phyloP scores from a whole-genome alignment of 2,329 filamentous ascomycete species.

The Pestalotiopsis sp. region DNA sequence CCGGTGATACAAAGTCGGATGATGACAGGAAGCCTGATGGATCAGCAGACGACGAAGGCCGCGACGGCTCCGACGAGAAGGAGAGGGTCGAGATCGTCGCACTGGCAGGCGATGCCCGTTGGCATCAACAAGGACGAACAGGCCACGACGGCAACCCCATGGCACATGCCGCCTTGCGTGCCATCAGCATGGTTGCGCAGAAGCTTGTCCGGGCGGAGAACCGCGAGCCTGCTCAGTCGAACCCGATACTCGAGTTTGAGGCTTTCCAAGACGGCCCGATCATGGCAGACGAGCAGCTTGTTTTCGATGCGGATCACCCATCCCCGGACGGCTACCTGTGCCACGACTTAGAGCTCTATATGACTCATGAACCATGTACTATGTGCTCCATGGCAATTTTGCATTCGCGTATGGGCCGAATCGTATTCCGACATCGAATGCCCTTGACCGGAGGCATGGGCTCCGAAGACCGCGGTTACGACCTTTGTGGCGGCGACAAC shows the following conservation, averaged over 20 bases:
- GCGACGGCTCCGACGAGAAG: constrained; percentile 23
- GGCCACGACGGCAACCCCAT: constrained; percentile 69
- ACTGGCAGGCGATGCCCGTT: constrained; percentile 76
- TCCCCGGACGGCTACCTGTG: constrained; percentile 86
- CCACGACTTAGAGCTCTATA: constrained; percentile 89
- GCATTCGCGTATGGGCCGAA: constrained; percentile 87
- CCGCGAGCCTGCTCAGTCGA: constrained; percentile 34
- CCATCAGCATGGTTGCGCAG: constrained; percentile 80
- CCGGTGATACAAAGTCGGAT: constrained; percentile 4
- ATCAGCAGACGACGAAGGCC: constrained; percentile 12
- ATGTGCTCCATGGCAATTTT: constrained; percentile 97
- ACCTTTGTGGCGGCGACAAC: constrained; percentile 30
- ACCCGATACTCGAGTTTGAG: constrained; percentile 54
- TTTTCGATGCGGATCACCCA: constrained; percentile 67
- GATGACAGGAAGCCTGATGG: constrained; percentile 13
- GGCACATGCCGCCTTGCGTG: constrained; percentile 77
- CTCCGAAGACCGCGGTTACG: constrained; percentile 67
- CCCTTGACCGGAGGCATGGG: constrained; percentile 79
- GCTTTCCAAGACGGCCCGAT: constrained; percentile 72
- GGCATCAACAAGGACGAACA: constrained; percentile 54
- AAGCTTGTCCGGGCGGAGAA: constrained; percentile 62
- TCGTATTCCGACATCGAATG: constrained; percentile 82
- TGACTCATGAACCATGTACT: constrained; percentile 93
- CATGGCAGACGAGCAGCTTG: constrained; percentile 64
- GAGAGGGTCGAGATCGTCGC: constrained; percentile 62